Conservation (phyloP, 129 eudicot species). For the Gnaphalium uliginosum region DNA sequence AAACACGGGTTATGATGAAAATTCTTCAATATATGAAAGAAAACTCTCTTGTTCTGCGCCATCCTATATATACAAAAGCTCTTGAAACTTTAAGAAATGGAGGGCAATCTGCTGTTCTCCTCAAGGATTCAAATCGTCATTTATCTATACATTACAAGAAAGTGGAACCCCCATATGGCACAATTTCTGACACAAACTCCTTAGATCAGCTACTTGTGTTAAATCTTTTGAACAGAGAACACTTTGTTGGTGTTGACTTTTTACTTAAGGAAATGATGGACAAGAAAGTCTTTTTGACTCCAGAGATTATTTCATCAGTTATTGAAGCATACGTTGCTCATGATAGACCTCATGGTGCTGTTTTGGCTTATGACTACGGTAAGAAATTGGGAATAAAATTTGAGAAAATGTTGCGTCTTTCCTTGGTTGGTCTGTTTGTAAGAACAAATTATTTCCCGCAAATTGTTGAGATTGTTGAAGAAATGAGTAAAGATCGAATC, state of each 20-base stretch:
- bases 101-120: conserved; percentile 52
- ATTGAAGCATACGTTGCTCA: conserved; percentile 49
- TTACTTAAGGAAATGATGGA: conserved; percentile 53
- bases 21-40: conserved; percentile 80
- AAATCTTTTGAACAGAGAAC: conserved; percentile 44
- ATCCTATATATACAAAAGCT: conserved; percentile 60
- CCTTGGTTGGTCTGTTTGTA: conserved; percentile 59
- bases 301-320: conserved; percentile 47
- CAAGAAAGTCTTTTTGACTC: conserved; percentile 41
- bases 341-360: conserved; percentile 50
- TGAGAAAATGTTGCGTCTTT: conserved; percentile 58
- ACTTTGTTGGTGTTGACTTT: conserved; percentile 60
- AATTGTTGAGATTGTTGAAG: conserved; percentile 57
- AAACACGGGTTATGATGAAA: conserved; percentile 58
- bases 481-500: conserved; percentile 45
- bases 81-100: conserved; percentile 48
- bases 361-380: conserved; percentile 63
- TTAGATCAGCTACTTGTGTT: conserved; percentile 50
- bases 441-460: conserved; percentile 52
- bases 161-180: conserved; percentile 20
- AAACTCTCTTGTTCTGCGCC: conserved; percentile 71
- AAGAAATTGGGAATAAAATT: conserved; percentile 45
- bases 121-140: conserved; percentile 75
- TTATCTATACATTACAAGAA: conserved; percentile 36
- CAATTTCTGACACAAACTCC: conserved; percentile 27